Conservation (phyloP, 2,329 filamentous ascomycete species). For the Fusarium hostae region DNA sequence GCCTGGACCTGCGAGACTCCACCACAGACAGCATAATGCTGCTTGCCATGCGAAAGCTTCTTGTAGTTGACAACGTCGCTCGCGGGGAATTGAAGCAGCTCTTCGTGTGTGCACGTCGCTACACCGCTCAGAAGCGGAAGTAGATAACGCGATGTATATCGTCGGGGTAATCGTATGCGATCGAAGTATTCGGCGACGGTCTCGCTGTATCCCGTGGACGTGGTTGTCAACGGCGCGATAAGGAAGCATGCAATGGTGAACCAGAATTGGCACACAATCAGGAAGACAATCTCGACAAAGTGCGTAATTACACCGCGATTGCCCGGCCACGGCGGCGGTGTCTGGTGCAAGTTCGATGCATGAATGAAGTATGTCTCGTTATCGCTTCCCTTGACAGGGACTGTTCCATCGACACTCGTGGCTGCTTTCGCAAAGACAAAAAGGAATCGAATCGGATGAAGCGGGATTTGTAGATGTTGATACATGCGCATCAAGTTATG, state of each 20-base stretch:
- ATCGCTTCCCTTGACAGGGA: conserved; percentile 14
- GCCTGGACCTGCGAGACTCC: conserved; percentile 62
- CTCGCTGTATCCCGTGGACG: conserved; percentile 47
- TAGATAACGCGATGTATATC: conserved; percentile 61
- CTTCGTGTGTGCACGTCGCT: conserved; percentile 63
- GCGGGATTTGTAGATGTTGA: conserved; percentile 61
- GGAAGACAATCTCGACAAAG: conserved; percentile 55
- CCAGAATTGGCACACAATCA: conserved; percentile 63
- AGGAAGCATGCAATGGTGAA: conserved; percentile 64
- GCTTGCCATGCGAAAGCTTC: conserved; percentile 56
- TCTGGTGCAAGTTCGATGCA: conserved; percentile 63
- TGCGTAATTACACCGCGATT: conserved; percentile 52
- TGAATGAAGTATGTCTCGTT: conserved; percentile 61
- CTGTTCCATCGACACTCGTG: conserved; percentile 15
- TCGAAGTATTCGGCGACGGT: conserved; percentile 60
- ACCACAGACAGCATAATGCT: conserved; percentile 62
- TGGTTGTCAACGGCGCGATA: conserved; percentile 49
- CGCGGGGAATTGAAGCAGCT: conserved; percentile 63
- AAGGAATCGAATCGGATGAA: conserved; percentile 62
- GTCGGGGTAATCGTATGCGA: conserved; percentile 61
- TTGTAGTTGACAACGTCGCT: conserved; percentile 64
- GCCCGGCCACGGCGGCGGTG: conserved; percentile 56
- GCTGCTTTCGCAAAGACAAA: conserved; percentile 60
- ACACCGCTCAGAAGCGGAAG: conserved; percentile 66
- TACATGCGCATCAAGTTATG: conserved; percentile 67